Percentiles rank a stretch among this genome's conserved stretches.
Evolutionary conservation across 176 grass and related monocot species (phyloP).

Genomic region (Triticum turgidum): DNA sequence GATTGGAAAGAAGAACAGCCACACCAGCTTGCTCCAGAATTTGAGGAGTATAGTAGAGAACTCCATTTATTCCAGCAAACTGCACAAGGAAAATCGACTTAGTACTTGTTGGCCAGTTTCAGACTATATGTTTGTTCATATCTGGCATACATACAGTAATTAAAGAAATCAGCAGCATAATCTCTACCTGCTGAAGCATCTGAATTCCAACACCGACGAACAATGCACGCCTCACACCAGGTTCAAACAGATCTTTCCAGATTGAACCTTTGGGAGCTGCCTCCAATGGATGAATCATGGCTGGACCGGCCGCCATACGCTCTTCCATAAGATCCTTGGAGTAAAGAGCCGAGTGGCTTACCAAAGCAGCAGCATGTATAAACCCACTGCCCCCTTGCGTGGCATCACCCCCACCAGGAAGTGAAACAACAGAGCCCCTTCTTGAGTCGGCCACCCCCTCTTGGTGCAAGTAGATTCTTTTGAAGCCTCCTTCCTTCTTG

Average conservation of each 20-base stretch:
- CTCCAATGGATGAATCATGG: conserved; percentile 65
- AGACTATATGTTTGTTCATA: conserved; percentile 1
- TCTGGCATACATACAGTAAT: neutral
- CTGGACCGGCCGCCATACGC: conserved; percentile 53
- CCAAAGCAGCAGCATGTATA: conserved; percentile 78
- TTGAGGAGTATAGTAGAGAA: conserved; percentile 92
- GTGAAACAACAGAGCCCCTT: conserved; percentile 66
- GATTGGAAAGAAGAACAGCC: conserved; percentile 69
- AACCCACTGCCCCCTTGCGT: conserved; percentile 45
- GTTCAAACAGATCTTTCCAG: conserved; percentile 76
- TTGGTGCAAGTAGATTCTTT: conserved; percentile 87
- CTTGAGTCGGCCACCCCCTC: conserved; percentile 62
- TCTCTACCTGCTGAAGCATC: conserved; percentile 82
- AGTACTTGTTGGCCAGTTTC: neutral
- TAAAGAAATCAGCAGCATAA: neutral
- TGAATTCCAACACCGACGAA: conserved; percentile 78
- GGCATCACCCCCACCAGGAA: conserved; percentile 56
- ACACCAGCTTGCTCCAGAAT: conserved; percentile 93
- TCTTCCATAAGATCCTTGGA: conserved; percentile 60
- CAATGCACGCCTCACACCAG: conserved; percentile 75
- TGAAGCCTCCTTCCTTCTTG: conserved; percentile 77
- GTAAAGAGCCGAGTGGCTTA: conserved; percentile 80
- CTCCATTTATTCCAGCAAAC: conserved; percentile 95
- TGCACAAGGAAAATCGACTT: conserved; percentile 28
- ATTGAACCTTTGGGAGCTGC: conserved; percentile 53